Evolutionary conservation across 768 basidiomycete genomes (phyloP).

Genomic region (Lactifluus rugatus): DNA sequence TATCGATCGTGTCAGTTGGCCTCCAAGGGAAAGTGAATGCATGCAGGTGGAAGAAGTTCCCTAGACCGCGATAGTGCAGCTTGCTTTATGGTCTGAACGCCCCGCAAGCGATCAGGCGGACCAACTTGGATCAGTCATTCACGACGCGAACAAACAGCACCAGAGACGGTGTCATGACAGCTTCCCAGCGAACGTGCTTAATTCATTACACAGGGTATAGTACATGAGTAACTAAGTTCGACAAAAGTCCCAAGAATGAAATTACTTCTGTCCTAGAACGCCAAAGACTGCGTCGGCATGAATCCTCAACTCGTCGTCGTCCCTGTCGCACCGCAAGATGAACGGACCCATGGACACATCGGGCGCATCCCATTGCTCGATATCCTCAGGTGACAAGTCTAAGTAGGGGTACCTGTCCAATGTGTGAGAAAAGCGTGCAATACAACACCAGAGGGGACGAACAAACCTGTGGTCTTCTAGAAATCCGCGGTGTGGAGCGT

Average conservation of each 20-base stretch:
- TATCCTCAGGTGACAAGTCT: conserved; percentile 14
- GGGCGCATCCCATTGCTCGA: conserved; percentile 2
- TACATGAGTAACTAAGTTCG: neutral
- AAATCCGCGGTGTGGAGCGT: conserved; percentile 13
- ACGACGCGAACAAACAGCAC: neutral
- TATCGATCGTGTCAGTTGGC: neutral
- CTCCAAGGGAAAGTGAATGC: neutral
- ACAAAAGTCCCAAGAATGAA: neutral
- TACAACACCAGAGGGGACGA: neutral
- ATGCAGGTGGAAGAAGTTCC: neutral
- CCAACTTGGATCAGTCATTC: neutral
- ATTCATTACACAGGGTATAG: conserved; percentile 4
- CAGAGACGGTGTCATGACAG: neutral
- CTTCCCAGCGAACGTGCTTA: neutral
- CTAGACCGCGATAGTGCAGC: neutral
- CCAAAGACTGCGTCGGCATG: conserved; percentile 50
- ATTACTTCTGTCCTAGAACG: conserved; percentile 29
- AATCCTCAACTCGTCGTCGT: neutral
- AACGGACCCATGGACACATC: conserved; percentile 15
- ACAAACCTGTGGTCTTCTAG: conserved; percentile 19
- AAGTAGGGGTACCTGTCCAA: conserved; percentile 16
- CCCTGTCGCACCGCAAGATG: conserved; percentile 11
- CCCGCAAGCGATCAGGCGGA: neutral
- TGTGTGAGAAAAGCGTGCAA: neutral
- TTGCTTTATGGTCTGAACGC: neutral